Percentiles rank a stretch among this genome's conserved stretches.
Conservation (phyloP, 305 asterid genomes). For the Salvia sclarea region DNA sequence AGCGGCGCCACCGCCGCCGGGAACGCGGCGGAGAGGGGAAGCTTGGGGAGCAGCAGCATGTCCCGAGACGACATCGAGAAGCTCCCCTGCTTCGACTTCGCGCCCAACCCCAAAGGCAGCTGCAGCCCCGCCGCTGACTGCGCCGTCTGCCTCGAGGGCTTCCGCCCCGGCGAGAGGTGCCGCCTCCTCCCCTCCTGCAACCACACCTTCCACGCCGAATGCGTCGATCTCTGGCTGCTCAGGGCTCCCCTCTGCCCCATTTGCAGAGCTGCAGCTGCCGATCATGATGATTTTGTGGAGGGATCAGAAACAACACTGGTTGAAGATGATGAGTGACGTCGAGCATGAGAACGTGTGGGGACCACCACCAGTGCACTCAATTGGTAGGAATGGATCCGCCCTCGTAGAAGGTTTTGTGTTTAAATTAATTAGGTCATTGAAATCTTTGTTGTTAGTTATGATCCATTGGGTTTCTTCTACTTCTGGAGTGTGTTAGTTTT, state of each 20-base stretch:
- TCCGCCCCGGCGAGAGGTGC: slow-evolving; percentile 56
- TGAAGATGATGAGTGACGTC: background rate
- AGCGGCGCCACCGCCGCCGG: too few relatives aligned
- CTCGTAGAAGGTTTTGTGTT: too few relatives aligned
- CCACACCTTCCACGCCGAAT: slow-evolving; percentile 61
- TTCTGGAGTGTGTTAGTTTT: too few relatives aligned
- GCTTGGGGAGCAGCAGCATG: slow-evolving; percentile 58
- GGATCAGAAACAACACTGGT: too few relatives aligned
- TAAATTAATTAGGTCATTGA: too few relatives aligned
- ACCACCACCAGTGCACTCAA: too few relatives aligned
- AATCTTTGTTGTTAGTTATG: too few relatives aligned
- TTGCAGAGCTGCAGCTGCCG: slow-evolving; percentile 48
- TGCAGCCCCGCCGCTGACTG: slow-evolving; percentile 48
- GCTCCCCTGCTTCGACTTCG: slow-evolving; percentile 64
- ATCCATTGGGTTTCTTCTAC: too few relatives aligned
- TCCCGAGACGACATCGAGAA: slow-evolving; percentile 66
- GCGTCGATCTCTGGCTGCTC: slow-evolving; percentile 67
- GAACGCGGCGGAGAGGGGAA: slow-evolving; percentile 41
- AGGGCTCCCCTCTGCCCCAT: slow-evolving; percentile 54
- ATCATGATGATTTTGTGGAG: background rate
- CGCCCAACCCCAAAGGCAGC: slow-evolving; percentile 38
- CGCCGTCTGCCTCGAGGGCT: slow-evolving; percentile 60
- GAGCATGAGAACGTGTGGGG: too few relatives aligned
- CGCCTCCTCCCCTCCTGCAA: slow-evolving; percentile 56
- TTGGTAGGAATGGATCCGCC: too few relatives aligned